Evolutionary conservation across 768 basidiomycete genomes (phyloP).

Genomic region (Udeniomyces megalosporus): DNA sequence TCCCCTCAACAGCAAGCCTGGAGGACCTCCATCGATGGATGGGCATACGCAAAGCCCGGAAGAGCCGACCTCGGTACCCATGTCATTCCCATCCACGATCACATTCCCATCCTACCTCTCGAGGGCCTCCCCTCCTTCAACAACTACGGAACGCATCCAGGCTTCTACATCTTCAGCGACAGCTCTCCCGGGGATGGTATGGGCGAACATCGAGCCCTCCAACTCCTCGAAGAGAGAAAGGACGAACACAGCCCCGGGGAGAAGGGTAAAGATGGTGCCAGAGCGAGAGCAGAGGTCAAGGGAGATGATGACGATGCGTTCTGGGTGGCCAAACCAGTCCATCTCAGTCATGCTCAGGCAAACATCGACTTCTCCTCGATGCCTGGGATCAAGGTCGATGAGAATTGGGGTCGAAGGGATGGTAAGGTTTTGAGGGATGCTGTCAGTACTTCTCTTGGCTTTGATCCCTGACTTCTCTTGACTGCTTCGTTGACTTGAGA

Average conservation of each 20-base stretch:
- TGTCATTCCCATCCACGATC: not conserved
- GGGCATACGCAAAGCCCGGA: not conserved
- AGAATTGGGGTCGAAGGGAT: not conserved
- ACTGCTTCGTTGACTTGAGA: too few relatives aligned
- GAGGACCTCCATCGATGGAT: too few relatives aligned
- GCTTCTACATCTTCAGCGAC: not conserved
- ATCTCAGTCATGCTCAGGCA: too few relatives aligned
- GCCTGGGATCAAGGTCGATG: not conserved
- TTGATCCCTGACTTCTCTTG: too few relatives aligned
- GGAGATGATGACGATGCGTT: not conserved
- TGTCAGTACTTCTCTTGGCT: not conserved
- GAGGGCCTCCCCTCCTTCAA: not conserved
- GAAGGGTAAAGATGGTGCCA: too few relatives aligned
- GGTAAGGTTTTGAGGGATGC: constrained; percentile 1
- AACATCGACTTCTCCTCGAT: too few relatives aligned
- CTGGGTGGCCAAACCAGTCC: not conserved
- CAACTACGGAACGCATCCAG: not conserved
- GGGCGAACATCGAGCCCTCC: not conserved
- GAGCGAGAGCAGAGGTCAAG: not conserved
- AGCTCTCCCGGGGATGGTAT: not conserved
- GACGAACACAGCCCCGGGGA: too few relatives aligned
- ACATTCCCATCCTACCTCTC: constrained; percentile 5
- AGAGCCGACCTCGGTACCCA: not conserved
- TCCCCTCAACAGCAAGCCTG: too few relatives aligned
- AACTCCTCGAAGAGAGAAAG: not conserved